A percentile compares a stretch with the other conserved stretches of the same genome.
Conservation (phyloP, 257 asterid species). For the Jaltomata sinuosa region DNA sequence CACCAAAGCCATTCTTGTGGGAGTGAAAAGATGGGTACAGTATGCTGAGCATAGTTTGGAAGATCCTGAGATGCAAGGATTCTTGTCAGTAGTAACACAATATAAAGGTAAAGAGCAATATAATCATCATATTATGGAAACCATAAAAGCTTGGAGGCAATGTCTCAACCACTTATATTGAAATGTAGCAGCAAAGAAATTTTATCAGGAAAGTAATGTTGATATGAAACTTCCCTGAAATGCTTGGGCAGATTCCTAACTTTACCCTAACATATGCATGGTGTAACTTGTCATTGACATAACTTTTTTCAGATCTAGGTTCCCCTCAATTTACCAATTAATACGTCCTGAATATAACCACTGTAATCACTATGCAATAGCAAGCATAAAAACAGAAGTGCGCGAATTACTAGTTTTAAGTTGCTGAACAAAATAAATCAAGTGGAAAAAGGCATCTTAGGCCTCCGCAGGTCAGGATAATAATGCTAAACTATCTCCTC, state of each 20-base stretch:
- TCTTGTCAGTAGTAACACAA: slow-evolving; percentile 10
- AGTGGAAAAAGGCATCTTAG: neutral
- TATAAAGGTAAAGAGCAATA: neutral
- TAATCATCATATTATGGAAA: neutral
- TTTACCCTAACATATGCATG: neutral
- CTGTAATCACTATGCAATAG: neutral
- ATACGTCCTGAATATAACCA: neutral
- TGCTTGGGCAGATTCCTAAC: neutral
- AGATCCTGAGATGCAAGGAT: slow-evolving; percentile 57
- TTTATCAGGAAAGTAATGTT: neutral
- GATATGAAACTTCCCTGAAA: neutral
- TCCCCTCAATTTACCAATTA: neutral
- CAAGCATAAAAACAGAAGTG: neutral
- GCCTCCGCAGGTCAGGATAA: neutral
- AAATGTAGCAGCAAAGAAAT: neutral
- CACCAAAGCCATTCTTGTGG: slow-evolving; percentile 99
- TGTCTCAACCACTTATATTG: neutral
- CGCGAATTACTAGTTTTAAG: neutral
- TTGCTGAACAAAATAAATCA: neutral
- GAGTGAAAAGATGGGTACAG: slow-evolving; percentile 91
- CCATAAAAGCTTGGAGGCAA: neutral
- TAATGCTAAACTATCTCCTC: neutral
- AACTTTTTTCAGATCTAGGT: neutral
- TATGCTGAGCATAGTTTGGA: slow-evolving; percentile 96
- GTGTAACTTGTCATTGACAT: neutral